Evolutionary conservation across 495 filamentous ascomycete species (phyloP), one percentile per base, ranked within the genome.

Genomic region (Aspergillus affinis): DNA sequence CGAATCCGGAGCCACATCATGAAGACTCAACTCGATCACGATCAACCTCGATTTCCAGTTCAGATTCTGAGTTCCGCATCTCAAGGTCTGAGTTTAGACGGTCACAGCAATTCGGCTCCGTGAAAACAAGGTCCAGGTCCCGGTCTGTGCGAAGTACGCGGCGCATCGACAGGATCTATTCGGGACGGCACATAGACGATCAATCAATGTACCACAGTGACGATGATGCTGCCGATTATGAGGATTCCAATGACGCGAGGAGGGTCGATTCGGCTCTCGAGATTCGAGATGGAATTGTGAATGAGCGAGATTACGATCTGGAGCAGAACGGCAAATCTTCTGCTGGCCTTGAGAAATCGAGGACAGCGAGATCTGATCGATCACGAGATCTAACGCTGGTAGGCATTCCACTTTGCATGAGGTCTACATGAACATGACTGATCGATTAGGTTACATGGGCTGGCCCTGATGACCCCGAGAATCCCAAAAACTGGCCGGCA

Each of bases 401-500:
- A 63, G 20, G 66, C 59, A 7, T 50, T 21, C 23, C 7, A 21
- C 47, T n/a, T 26, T 17, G n/a, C n/a, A 6, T 27, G 63, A 61
- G 48, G 0, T 48, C 2, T 9, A 13, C 18, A 18, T 3, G 19
- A 2, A 48, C 8, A 36, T 17, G 57, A 54, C 48, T 66, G 46
- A 69, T 50, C 17, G 10, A 13, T 6, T 21, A 81, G 75, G 79
- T 82, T 4, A 79, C 78, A 4, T 88, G 82, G 83, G 72, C 81
- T 26, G 78, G 83, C 0, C 78, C 82, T 5, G 75, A 82, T 32
- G 86, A 88, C 59, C 76, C 78, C 0, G 76, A 78, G 13, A 86
- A 87, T 49, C 86, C 86, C 0, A 80, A 82, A 57, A 84, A 88
- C 59, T 88, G 86, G 86, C 58, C 77, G 0, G 69, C 62, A 5